These are phyloP conservation scores for Calonectria ilicicola DNA, from an alignment of 2,329 filamentous ascomycete genomes.

Conservation along the genomic window DNA sequence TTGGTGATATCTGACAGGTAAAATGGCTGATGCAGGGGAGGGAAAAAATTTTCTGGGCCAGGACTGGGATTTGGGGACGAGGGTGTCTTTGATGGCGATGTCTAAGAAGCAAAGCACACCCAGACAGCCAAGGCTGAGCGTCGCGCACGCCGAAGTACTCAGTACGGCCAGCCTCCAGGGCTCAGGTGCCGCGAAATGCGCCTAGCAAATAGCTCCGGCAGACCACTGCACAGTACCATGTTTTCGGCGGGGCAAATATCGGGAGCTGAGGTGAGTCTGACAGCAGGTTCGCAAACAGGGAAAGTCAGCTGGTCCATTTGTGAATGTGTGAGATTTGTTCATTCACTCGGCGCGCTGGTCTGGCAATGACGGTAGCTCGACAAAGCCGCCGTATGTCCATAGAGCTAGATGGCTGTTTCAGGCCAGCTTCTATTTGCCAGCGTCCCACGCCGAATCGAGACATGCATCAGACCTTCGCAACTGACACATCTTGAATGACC, in stretches of 20 bases:
- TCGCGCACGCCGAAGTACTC: constrained; percentile 8
- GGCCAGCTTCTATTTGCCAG: neutral
- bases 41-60: neutral
- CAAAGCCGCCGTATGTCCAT: neutral
- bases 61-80: neutral
- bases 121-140: constrained; percentile 15
- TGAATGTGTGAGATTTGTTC: neutral
- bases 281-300: neutral
- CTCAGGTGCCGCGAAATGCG: constrained; percentile 2
- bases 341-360: neutral
- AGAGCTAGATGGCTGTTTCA: neutral
- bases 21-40: neutral
- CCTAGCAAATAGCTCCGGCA: constrained; percentile 3
- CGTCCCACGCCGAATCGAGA: constrained; percentile 7
- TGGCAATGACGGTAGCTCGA: neutral
- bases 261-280: constrained; percentile 21
- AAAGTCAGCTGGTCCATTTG: neutral
- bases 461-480: constrained; percentile 4
- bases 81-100: neutral
- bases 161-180: neutral
- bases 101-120: neutral
- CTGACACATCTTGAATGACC: constrained; percentile 8
- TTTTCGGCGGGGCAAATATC: neutral
- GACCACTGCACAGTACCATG: neutral
- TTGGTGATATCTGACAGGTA: constrained; percentile 17